phyloP scores from a whole-genome alignment of 768 basidiomycete species.

The Phylloporus sp. region DNA sequence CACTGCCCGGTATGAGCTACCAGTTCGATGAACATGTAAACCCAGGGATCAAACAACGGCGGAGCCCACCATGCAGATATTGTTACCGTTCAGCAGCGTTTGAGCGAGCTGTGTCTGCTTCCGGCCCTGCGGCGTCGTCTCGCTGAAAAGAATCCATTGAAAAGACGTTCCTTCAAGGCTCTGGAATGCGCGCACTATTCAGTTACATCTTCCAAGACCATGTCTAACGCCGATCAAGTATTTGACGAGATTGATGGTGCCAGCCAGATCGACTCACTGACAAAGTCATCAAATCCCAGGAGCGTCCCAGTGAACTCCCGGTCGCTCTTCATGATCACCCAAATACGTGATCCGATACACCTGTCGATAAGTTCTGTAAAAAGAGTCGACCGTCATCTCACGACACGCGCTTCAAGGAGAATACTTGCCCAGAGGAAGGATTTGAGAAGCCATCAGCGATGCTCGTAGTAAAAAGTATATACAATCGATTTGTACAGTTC shows the following conservation, averaged over 20 bases:
- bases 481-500: slow-evolving; percentile 7
- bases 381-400: not conserved
- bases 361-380: slow-evolving; percentile 86
- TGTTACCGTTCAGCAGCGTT: slow-evolving; percentile 89
- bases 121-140: slow-evolving; percentile 75
- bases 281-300: slow-evolving; percentile 97
- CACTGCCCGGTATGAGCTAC: slow-evolving; percentile 67
- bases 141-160: slow-evolving; percentile 45
- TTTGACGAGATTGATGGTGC: not conserved
- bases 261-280: slow-evolving; percentile 66
- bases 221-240: slow-evolving; percentile 44
- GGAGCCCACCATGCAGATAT: slow-evolving; percentile 85
- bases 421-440: slow-evolving; percentile 77
- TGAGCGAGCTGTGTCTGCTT: slow-evolving; percentile 81
- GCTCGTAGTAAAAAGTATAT: slow-evolving; percentile 6
- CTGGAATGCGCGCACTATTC: slow-evolving; percentile 70
- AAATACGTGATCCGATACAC: slow-evolving; percentile 94
- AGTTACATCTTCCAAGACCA: slow-evolving; percentile 94
- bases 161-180: not conserved
- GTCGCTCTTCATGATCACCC: slow-evolving; percentile 98
- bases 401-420: not conserved
- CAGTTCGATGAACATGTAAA: slow-evolving; percentile 1
- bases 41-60: not conserved
- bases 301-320: slow-evolving; percentile 95
- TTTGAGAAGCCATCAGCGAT: slow-evolving; percentile 79